These are phyloP conservation scores for Puccinia polysora DNA, from an alignment of 1,284 basidiomycete species.

Conservation along the genomic window DNA sequence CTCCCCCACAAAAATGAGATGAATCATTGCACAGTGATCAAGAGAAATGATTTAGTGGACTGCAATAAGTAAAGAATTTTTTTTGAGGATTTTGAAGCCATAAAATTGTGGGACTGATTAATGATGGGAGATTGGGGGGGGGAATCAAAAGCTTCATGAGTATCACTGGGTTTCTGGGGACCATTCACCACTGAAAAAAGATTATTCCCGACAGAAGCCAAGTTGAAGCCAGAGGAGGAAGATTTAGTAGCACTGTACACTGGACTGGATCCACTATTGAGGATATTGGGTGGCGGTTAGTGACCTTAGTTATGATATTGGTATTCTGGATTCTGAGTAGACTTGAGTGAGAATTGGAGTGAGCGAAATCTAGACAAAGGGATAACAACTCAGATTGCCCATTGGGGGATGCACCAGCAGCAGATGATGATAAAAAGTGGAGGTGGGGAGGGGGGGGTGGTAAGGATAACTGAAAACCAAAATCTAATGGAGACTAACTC, in stretches of 20 bases:
- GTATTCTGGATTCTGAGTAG: neutral
- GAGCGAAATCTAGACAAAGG: neutral
- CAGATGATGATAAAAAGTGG: slow-evolving; percentile 14
- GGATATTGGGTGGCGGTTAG: slow-evolving; percentile 4
- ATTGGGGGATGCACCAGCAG: neutral
- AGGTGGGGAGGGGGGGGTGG: too few relatives aligned
- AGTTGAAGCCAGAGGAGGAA: neutral
- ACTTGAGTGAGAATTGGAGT: slow-evolving; percentile 4
- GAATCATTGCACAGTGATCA: too few relatives aligned
- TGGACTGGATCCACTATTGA: neutral
- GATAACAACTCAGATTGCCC: neutral
- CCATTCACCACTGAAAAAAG: neutral
- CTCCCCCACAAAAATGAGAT: too few relatives aligned
- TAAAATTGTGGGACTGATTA: neutral
- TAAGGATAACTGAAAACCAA: slow-evolving; percentile 24
- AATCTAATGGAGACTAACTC: slow-evolving; percentile 33
- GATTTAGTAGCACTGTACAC: slow-evolving; percentile 2
- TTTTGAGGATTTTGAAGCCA: neutral
- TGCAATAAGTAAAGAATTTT: slow-evolving; percentile 10
- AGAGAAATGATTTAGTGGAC: slow-evolving; percentile 11
- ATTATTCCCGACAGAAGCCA: neutral
- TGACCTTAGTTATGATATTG: slow-evolving; percentile 3
- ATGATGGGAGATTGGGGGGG: slow-evolving; percentile 17
- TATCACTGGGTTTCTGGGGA: neutral
- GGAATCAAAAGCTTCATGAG: slow-evolving; percentile 3